A percentile compares a stretch with the other conserved stretches of the same genome.
Evolutionary conservation across 306 rosid genomes (phyloP).

Genomic region (Cucurbita ficifolia): DNA sequence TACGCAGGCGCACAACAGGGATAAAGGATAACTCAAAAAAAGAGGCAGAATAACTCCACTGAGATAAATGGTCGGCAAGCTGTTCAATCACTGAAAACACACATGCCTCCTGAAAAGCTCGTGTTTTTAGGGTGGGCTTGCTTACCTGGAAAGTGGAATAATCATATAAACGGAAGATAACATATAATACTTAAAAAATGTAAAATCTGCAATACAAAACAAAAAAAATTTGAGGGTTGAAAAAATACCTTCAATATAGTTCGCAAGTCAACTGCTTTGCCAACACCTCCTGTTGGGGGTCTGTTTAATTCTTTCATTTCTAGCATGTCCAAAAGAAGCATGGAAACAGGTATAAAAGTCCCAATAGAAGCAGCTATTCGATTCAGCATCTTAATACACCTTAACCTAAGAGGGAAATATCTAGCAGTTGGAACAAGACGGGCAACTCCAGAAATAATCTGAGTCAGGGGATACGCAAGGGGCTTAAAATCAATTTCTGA

Average conservation of each 20-base stretch:
- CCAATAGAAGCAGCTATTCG: slow-evolving; percentile 51
- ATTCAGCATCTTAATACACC: slow-evolving; percentile 74
- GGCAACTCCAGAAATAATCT: slow-evolving; percentile 74
- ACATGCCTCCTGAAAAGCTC: slow-evolving; percentile 95
- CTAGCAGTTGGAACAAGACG: slow-evolving; percentile 87
- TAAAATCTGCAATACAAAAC: neutral
- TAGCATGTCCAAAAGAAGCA: slow-evolving; percentile 87
- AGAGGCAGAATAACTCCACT: slow-evolving; percentile 84
- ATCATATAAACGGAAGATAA: slow-evolving; percentile 4
- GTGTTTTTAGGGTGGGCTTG: slow-evolving; percentile 73
- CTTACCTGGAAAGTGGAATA: slow-evolving; percentile 42
- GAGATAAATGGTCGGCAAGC: slow-evolving; percentile 80
- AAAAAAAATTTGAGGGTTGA: neutral
- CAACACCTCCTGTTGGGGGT: slow-evolving; percentile 72
- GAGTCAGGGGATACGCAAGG: slow-evolving; percentile 79
- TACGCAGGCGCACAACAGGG: slow-evolving; percentile 67
- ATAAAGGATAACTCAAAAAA: slow-evolving; percentile 73
- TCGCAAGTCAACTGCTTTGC: slow-evolving; percentile 75
- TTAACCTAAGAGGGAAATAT: slow-evolving; percentile 72
- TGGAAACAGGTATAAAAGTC: slow-evolving; percentile 65
- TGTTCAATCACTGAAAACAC: slow-evolving; percentile 75
- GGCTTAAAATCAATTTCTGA: slow-evolving; percentile 66
- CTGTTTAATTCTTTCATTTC: slow-evolving; percentile 89
- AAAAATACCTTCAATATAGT: slow-evolving; percentile 55
- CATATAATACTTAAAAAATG: neutral